These are phyloP conservation scores for Globomyces sp. DNA, from an alignment of 371 early-diverging fungal genomes.

Conservation along the genomic window DNA sequence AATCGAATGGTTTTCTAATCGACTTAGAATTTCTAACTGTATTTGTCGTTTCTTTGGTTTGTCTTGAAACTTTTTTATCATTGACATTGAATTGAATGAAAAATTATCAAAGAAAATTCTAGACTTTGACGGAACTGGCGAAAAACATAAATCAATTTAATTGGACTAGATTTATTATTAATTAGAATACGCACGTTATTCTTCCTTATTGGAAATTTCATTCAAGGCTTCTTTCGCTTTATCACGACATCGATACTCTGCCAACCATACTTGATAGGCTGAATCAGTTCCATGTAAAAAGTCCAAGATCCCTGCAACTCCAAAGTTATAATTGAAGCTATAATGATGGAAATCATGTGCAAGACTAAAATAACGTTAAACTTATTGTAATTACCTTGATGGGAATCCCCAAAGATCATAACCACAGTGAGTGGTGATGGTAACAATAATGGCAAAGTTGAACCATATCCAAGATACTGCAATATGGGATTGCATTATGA, in stretches of 20 bases:
- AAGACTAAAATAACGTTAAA: conserved; percentile 20
- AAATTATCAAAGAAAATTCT: too few species aligned
- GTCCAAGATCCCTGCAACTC: conserved; percentile 48
- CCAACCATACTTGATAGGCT: too few species aligned
- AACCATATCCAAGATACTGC: background rate
- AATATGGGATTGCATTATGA: conserved; percentile 44
- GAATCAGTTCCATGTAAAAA: conserved; percentile 44
- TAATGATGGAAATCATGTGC: conserved; percentile 69
- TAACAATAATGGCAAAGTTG: conserved; percentile 44
- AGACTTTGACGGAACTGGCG: too few species aligned
- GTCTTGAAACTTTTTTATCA: too few species aligned
- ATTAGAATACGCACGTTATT: too few species aligned
- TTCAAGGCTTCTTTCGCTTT: too few species aligned
- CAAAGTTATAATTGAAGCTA: conserved; percentile 64
- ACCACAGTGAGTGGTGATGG: conserved; percentile 65
- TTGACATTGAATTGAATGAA: too few species aligned
- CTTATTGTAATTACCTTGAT: conserved; percentile 23
- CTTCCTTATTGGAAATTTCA: too few species aligned
- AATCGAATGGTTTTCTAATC: conserved; percentile 1
- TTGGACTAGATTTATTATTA: too few species aligned
- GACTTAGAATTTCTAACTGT: background rate
- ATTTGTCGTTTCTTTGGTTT: too few species aligned
- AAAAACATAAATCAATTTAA: too few species aligned
- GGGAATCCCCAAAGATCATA: conserved; percentile 57
- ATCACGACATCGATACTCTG: too few species aligned